A percentile compares a stretch with the other conserved stretches of the same genome.
phyloP scores from a whole-genome alignment of 2,329 filamentous ascomycete genomes.

The Chaetomiaceae sp. region DNA sequence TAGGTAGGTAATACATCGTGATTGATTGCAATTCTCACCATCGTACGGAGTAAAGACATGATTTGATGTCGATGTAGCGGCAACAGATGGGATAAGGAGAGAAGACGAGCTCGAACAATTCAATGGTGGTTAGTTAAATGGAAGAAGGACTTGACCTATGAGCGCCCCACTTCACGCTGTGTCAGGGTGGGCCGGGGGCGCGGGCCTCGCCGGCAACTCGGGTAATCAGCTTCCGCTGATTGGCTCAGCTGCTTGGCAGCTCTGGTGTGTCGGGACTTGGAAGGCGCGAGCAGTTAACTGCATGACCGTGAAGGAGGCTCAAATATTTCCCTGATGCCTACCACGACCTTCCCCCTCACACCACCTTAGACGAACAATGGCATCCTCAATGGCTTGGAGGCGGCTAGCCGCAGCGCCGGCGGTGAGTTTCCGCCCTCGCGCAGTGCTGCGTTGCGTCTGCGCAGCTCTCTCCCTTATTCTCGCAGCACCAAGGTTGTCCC shows the following conservation, averaged over 20 bases:
- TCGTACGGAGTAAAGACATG: too few species aligned
- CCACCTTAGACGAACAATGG: conserved; percentile 38
- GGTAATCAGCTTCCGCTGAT: conserved; percentile 27
- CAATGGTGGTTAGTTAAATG: too few species aligned
- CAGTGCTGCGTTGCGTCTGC: conserved; percentile 1
- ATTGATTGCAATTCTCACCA: too few species aligned
- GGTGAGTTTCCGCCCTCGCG: conserved; percentile 38
- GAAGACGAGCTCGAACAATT: too few species aligned
- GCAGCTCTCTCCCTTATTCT: neutral
- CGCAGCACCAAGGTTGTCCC: conserved; percentile 7
- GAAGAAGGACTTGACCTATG: too few species aligned
- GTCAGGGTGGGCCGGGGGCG: conserved; percentile 8
- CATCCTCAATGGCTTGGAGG: conserved; percentile 60
- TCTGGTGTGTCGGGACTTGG: conserved; percentile 16
- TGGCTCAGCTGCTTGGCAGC: conserved; percentile 18
- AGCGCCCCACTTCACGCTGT: too few species aligned
- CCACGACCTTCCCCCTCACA: conserved; percentile 25
- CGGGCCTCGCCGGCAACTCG: conserved; percentile 27
- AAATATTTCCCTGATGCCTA: conserved; percentile 21
- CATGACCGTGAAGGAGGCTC: conserved; percentile 15
- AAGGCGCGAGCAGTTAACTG: conserved; percentile 10
- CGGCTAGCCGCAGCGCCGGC: conserved; percentile 51
- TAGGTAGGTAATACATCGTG: too few species aligned
- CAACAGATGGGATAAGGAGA: too few species aligned
- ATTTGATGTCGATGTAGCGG: too few species aligned